Conservation (phyloP, 805 yeast genomes). For the Candida taoyuanica region DNA sequence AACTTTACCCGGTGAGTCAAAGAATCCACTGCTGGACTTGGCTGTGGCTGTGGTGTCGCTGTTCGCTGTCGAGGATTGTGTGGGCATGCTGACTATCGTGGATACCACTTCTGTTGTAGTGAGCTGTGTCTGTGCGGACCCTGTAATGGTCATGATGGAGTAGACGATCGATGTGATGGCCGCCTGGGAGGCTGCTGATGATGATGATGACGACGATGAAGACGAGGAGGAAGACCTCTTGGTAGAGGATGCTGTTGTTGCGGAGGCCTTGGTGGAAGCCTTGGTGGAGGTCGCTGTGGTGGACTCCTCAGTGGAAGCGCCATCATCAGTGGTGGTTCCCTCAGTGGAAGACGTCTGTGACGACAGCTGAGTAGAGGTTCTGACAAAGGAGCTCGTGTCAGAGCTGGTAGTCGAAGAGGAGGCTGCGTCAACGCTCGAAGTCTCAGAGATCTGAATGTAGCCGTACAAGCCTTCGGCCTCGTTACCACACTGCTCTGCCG, state of each 20-base stretch:
- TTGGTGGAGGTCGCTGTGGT: neutral
- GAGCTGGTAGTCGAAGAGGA: neutral
- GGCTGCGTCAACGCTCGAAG: constrained; percentile 1
- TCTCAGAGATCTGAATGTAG: constrained; percentile 34
- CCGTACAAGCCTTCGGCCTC: constrained; percentile 43
- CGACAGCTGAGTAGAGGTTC: no score
- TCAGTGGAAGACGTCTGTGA: neutral
- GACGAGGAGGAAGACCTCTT: constrained; percentile 24
- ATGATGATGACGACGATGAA: constrained; percentile 23
- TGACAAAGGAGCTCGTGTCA: no score
- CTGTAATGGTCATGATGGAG: constrained; percentile 33
- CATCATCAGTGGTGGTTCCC: neutral
- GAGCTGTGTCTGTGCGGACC: constrained; percentile 26
- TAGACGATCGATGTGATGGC: constrained; percentile 31
- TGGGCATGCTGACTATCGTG: constrained; percentile 21
- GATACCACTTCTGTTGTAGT: constrained; percentile 26
- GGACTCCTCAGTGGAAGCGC: neutral
- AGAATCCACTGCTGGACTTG: constrained; percentile 39
- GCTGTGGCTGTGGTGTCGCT: constrained; percentile 9
- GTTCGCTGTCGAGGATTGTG: constrained; percentile 16
- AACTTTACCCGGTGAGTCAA: constrained; percentile 63
- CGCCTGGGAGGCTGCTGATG: constrained; percentile 11
- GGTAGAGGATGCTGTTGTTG: neutral
- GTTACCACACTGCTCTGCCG: constrained; percentile 40
- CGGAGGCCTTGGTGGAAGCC: neutral